Evolutionary conservation across 1,139 yeast species (phyloP).

Genomic region (Lipomyces yarrowii): DNA sequence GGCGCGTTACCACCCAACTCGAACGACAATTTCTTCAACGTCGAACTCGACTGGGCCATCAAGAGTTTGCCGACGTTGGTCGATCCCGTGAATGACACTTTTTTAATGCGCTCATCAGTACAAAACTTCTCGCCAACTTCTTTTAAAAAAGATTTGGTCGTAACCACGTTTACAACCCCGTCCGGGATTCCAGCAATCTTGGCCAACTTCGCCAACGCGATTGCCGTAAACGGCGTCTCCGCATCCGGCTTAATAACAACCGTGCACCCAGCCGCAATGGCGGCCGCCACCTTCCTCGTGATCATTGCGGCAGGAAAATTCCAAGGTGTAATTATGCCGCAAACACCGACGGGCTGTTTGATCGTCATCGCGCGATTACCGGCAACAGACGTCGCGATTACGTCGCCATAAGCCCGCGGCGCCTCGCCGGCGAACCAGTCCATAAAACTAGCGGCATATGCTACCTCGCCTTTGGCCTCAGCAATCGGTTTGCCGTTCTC

Average conservation of each 20-base stretch:
- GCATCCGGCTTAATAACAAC: constrained; percentile 86
- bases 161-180: constrained; percentile 76
- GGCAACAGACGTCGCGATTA: constrained; percentile 64
- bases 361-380: constrained; percentile 63
- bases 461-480: constrained; percentile 77
- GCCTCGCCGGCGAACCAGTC: constrained; percentile 92
- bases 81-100: constrained; percentile 89
- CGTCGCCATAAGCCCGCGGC: constrained; percentile 71
- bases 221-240: constrained; percentile 85
- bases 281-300: constrained; percentile 87
- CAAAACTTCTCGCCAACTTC: constrained; percentile 71
- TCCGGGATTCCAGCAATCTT: constrained; percentile 84
- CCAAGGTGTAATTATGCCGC: constrained; percentile 94
- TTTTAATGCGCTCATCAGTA: constrained; percentile 66
- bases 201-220: constrained; percentile 74
- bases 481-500: constrained; percentile 84
- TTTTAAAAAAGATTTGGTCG: constrained; percentile 53
- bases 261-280: constrained; percentile 92
- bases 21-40: constrained; percentile 80
- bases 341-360: constrained; percentile 85
- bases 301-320: constrained; percentile 96
- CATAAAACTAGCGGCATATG: constrained; percentile 75
- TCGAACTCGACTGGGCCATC: constrained; percentile 74
- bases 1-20: constrained; percentile 97
- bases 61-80: constrained; percentile 79